Base-by-base conservation (phyloP, 75 land plant genomes). In the Picea glauca region DNA sequence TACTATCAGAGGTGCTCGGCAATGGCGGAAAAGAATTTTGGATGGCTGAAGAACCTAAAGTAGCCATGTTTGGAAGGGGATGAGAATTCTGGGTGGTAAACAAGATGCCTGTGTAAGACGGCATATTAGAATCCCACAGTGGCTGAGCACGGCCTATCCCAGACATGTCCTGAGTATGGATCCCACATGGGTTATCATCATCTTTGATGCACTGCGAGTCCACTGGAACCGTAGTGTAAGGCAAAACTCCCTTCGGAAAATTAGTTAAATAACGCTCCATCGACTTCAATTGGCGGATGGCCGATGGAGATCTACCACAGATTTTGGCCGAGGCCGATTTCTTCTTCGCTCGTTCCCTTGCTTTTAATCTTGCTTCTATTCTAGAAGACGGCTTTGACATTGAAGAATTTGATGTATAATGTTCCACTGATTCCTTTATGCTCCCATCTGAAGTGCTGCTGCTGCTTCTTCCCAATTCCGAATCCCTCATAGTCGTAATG, bases 381-480 rank as follows among this genome's bases (percentile, higher is more conserved):
- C 98, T 43, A 58, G 87, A 93, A 23, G 88, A 76, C 0, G 98
- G 93, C 68, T 93, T 94, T 30, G 62, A 78, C 31, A 87, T 78
- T 15, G 62, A 88, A 20, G 87, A 91, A 0, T 88, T 78, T 12
- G 91, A 76, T 1, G 96, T 90, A 15, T 84, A 83, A 8, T 92
- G 83, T 91, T 80, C 30, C 86, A 77, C 84, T 83, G 63, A 58
- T 58, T 35, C 7, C 15, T 50, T n/a, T 63, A 62, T 43, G 21
- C 23, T 13, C 15, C 58, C 57, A 31, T 33, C 91, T 2, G 91
- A 85, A 18, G 73, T 87, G 77, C 89, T 85, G 68, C 89, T 85
- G 50, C 83, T n/a, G 85, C 80, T 60, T 76, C 78, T 26, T 76
- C 56, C 66, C 74, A 33, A 59, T 73, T 18, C 72, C 79, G 56